phyloP scores from a whole-genome alignment of 495 filamentous ascomycete species.

The Chlorociboria aeruginascens region DNA sequence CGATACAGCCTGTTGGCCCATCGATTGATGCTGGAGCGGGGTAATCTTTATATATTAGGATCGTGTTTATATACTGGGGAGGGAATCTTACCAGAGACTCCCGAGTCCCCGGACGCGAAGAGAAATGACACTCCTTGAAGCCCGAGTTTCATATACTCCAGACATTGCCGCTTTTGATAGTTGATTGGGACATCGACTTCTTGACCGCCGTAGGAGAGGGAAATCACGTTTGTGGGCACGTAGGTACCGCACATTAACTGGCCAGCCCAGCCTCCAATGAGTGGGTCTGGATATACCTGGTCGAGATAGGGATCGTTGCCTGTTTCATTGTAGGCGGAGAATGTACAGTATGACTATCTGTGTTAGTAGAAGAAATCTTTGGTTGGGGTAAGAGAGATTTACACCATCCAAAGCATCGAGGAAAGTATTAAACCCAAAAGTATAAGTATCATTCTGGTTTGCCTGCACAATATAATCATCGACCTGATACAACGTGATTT shows the following conservation, averaged over 20 bases:
- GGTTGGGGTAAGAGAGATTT: constrained; percentile 16
- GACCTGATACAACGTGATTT: constrained; percentile 5
- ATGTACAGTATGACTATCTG: constrained; percentile 38
- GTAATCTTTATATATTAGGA: not conserved
- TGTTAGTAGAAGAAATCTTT: not conserved
- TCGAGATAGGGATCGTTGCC: constrained; percentile 23
- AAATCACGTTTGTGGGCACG: constrained; percentile 43
- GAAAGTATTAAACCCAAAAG: constrained; percentile 30
- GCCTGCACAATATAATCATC: constrained; percentile 15
- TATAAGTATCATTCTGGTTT: constrained; percentile 23
- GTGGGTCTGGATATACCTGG: constrained; percentile 42
- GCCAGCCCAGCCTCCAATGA: constrained; percentile 41
- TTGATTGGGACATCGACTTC: constrained; percentile 37
- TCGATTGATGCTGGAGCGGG: not conserved
- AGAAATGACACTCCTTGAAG: constrained; percentile 1
- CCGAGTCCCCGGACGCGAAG: not conserved
- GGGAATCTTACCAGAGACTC: not conserved
- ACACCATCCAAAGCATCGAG: constrained; percentile 52
- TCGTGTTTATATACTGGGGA: not conserved
- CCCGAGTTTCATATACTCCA: constrained; percentile 22
- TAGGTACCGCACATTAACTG: constrained; percentile 48
- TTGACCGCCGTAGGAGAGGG: constrained; percentile 41
- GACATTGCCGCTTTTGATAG: constrained; percentile 46
- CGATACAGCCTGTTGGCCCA: constrained; percentile 1
- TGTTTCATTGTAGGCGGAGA: constrained; percentile 32